phyloP scores from a whole-genome alignment of 768 basidiomycete species.

The Cystoderma amianthinum region DNA sequence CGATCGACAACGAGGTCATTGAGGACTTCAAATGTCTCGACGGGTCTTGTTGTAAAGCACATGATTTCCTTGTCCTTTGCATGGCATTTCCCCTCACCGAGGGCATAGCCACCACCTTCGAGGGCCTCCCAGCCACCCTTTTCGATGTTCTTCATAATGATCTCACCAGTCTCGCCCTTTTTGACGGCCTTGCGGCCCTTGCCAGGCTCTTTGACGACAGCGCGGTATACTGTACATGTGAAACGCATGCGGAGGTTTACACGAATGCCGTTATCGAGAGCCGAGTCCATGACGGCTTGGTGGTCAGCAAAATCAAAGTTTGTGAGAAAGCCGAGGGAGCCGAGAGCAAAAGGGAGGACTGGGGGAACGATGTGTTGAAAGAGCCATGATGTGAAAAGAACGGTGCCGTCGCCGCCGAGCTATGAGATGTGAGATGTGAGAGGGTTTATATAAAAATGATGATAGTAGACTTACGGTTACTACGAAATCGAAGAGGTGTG shows the following conservation, averaged over 20 bases:
- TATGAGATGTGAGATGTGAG: constrained; percentile 24
- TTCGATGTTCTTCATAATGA: constrained; percentile 91
- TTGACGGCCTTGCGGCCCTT: constrained; percentile 78
- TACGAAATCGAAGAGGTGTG: constrained; percentile 96
- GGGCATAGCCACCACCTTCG: constrained; percentile 58
- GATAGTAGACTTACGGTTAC: constrained; percentile 64
- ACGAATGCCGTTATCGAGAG: constrained; percentile 87
- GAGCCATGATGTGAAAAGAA: constrained; percentile 97
- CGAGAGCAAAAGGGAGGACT: constrained; percentile 93
- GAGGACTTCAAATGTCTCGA: constrained; percentile 92
- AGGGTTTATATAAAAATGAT: constrained; percentile 7
- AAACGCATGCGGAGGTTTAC: constrained; percentile 99
- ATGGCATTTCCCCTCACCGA: constrained; percentile 35
- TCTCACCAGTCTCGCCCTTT: constrained; percentile 91
- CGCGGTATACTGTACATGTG: constrained; percentile 96
- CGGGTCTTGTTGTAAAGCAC: constrained; percentile 94
- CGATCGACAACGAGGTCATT: constrained; percentile 98
- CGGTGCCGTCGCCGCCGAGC: constrained; percentile 98
- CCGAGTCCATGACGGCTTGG: constrained; percentile 77
- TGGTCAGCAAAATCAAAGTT: constrained; percentile 93
- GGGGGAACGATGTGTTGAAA: constrained; percentile 99
- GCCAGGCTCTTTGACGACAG: constrained; percentile 68
- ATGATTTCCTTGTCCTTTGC: constrained; percentile 93
- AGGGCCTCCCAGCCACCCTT: constrained; percentile 94
- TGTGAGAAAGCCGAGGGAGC: constrained; percentile 95